Evolutionary conservation across 2,329 filamentous ascomycete genomes (phyloP).

Genomic region (Fusarium piperis): DNA sequence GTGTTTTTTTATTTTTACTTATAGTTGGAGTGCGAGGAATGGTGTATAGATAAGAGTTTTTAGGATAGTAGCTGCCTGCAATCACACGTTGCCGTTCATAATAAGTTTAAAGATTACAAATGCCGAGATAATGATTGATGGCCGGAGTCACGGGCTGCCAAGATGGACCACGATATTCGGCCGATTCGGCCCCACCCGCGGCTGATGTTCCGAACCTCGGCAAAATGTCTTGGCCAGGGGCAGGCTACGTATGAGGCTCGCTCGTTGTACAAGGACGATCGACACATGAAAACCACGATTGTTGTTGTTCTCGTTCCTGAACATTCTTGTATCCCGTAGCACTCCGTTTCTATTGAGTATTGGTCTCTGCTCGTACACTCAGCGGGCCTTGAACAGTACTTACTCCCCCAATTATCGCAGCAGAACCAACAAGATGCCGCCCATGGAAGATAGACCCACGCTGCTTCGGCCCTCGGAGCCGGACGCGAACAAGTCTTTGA

Average conservation of each 20-base stretch:
- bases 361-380: not conserved
- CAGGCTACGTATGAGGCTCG: constrained; percentile 20
- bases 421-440: constrained; percentile 19
- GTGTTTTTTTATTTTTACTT: not conserved
- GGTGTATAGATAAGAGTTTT: constrained; percentile 5
- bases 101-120: not conserved
- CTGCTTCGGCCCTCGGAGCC: constrained; percentile 75
- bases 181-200: constrained; percentile 29
- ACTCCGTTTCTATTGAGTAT: not conserved
- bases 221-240: constrained; percentile 29
- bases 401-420: not conserved
- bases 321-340: not conserved
- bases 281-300: constrained; percentile 25
- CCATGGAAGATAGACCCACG: constrained; percentile 48
- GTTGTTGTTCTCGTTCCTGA: constrained; percentile 3
- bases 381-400: not conserved
- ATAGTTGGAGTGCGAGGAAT: not conserved
- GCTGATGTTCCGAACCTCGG: constrained; percentile 32
- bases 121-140: not conserved
- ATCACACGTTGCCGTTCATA: not conserved
- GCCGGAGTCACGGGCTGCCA: constrained; percentile 15
- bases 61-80: constrained; percentile 12
- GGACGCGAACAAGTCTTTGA: constrained; percentile 77
- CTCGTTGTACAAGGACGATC: constrained; percentile 2
- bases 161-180: constrained; percentile 12